Conservation (phyloP, 345 rosid species). For the Brassica carinata region DNA sequence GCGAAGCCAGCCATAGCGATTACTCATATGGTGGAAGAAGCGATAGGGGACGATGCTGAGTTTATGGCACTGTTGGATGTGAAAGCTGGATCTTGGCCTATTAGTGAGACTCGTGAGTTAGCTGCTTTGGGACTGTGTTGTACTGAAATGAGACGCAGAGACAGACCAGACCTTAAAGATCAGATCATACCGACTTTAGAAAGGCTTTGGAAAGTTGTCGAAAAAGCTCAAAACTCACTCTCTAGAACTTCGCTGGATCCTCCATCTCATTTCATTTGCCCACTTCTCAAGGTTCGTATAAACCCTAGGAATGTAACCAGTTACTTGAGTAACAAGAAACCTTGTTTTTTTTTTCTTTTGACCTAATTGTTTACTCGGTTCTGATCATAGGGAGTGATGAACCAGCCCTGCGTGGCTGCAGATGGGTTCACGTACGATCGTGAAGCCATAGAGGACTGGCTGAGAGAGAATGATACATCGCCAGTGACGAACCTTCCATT, state of each 20-base stretch:
- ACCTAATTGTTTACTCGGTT: neutral
- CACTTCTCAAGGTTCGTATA: slow-evolving; percentile 64
- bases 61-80: slow-evolving; percentile 55
- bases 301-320: neutral
- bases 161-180: neutral
- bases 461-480: slow-evolving; percentile 57
- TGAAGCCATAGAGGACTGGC: slow-evolving; percentile 71
- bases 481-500: slow-evolving; percentile 67
- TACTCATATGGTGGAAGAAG: slow-evolving; percentile 65
- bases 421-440: slow-evolving; percentile 86
- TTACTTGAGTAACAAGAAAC: slow-evolving; percentile 9
- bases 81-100: slow-evolving; percentile 80
- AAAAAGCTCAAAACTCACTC: slow-evolving; percentile 38
- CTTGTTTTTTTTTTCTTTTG: neutral
- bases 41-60: slow-evolving; percentile 52
- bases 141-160: slow-evolving; percentile 49
- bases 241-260: slow-evolving; percentile 37
- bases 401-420: slow-evolving; percentile 84
- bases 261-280: slow-evolving; percentile 80
- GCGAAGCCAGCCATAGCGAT: slow-evolving; percentile 79
- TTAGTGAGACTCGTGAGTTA: slow-evolving; percentile 66
- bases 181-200: slow-evolving; percentile 72
- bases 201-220: slow-evolving; percentile 57
- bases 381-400: slow-evolving; percentile 76
- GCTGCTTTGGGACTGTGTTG: slow-evolving; percentile 73